Conservation (phyloP, 2,329 filamentous ascomycete species). For the Achaetomium macrosporum region DNA sequence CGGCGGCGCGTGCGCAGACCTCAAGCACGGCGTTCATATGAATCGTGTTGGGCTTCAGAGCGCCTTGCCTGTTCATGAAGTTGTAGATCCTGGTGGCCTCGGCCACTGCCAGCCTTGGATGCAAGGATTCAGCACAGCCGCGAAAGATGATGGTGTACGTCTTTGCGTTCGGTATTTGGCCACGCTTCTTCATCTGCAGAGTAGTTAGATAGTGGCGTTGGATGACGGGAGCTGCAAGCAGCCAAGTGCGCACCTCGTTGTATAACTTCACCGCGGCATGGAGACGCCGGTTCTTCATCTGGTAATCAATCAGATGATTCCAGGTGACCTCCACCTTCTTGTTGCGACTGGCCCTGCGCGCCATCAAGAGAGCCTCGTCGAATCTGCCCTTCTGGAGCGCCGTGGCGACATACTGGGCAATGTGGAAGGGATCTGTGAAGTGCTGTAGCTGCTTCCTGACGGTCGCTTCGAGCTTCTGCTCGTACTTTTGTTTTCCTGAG, state of each 20-base stretch:
- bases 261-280: constrained; percentile 70
- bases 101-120: constrained; percentile 53
- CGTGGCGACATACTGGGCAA: constrained; percentile 61
- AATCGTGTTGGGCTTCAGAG: constrained; percentile 66
- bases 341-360: constrained; percentile 61
- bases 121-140: constrained; percentile 60
- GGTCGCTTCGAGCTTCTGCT: constrained; percentile 32
- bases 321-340: constrained; percentile 69
- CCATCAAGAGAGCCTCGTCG: constrained; percentile 62
- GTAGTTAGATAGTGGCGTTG: constrained; percentile 17
- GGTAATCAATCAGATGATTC: constrained; percentile 77
- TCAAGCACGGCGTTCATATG: constrained; percentile 86
- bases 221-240: background rate
- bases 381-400: constrained; percentile 54
- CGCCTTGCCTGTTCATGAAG: constrained; percentile 59
- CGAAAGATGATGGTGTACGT: constrained; percentile 82
- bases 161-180: constrained; percentile 68
- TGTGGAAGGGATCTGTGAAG: constrained; percentile 64
- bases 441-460: constrained; percentile 54
- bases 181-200: constrained; percentile 85
- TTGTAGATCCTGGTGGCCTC: constrained; percentile 73
- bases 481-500: constrained; percentile 3
- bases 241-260: constrained; percentile 62
- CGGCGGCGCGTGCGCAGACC: constrained; percentile 66
- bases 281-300: constrained; percentile 55